Base-by-base conservation (phyloP, 2,329 filamentous ascomycete genomes). In the Blastomyces gilchristii region DNA sequence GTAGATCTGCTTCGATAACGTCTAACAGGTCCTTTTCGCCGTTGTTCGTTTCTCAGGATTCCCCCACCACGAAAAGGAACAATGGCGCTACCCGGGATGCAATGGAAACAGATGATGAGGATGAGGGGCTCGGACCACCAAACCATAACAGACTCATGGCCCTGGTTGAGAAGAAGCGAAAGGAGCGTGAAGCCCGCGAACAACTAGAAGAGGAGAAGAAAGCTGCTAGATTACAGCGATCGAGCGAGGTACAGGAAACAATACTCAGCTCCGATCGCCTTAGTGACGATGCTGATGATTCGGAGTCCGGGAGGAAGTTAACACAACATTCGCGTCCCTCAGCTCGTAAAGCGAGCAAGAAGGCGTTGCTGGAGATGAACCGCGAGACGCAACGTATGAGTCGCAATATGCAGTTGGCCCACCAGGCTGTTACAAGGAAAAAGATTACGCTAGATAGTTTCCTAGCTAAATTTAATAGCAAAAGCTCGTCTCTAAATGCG, bases 361-460 rank as follows among this genome's bases (percentile, higher is more conserved):
- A 91, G 76, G 94, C 94, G 0, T 74, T 97, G 52, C 90, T 97
- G 72, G 93, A 97, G 68, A 97, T 99, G 88, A 88, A 89, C 69
- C 85, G 91, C 63, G 94, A 99, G 76, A 97, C 93, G 0, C 94
- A 99, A 77, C 86, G 94, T 39, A 85, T 99, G 78, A 87, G 85
- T 68, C 84, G 94, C 67, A 95, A 89, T 71, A 89, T 96, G 84
- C 93, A 97, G 74, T 82, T 99, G 58, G 85, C 89, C 0, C 92
- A 97, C 74, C 87, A 96, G 72, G 89, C 90, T 31, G 90, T 87
- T 77, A 96, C 91, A 1, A 92, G 89, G 75, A 97, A 94, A 80
- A 96, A 91, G 77, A 89, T 96, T 67, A 86, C 87, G 7, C 94
- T 92, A 68, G 85, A 86, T 47, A 89, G 89, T 64, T 80, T 99